Evolutionary conservation across 192 early-diverging fungal species (phyloP).

Genomic region (Mortierella claussenii): DNA sequence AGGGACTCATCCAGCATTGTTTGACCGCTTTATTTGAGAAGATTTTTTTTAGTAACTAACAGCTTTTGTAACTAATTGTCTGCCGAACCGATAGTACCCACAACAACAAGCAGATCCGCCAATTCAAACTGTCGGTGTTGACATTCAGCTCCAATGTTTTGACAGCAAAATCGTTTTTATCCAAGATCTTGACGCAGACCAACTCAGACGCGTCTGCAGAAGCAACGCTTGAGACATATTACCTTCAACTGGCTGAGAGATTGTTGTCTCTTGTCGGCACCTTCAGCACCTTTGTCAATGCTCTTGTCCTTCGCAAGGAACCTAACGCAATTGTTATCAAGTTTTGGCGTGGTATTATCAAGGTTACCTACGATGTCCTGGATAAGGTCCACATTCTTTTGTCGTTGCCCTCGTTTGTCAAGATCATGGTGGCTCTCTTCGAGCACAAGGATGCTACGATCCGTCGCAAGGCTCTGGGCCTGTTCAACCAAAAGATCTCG

Average conservation of each 20-base stretch:
- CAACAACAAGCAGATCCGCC: constrained; percentile 67
- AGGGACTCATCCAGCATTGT: no score
- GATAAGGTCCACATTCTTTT: constrained; percentile 82
- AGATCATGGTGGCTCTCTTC: constrained; percentile 72
- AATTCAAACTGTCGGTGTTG: constrained; percentile 70
- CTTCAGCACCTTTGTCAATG: constrained; percentile 57
- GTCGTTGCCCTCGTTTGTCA: constrained; percentile 78
- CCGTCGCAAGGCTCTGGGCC: constrained; percentile 76
- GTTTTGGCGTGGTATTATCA: constrained; percentile 60
- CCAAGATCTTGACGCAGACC: constrained; percentile 55
- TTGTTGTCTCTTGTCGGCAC: constrained; percentile 67
- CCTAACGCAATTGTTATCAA: constrained; percentile 50
- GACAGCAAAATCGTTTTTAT: constrained; percentile 61
- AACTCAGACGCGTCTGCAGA: constrained; percentile 43
- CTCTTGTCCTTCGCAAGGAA: constrained; percentile 35
- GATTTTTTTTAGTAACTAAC: no score
- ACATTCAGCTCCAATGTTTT: constrained; percentile 66
- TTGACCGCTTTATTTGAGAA: no score
- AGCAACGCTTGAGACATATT: constrained; percentile 57
- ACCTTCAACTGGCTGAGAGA: constrained; percentile 62
- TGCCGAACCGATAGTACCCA: no score
- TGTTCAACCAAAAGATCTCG: constrained; percentile 77
- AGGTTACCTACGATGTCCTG: constrained; percentile 79
- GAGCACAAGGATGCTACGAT: constrained; percentile 67
- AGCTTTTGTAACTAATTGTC: no score